Conservation (phyloP, 2,329 filamentous ascomycete species). For the Tolypocladium cylindrosporum region DNA sequence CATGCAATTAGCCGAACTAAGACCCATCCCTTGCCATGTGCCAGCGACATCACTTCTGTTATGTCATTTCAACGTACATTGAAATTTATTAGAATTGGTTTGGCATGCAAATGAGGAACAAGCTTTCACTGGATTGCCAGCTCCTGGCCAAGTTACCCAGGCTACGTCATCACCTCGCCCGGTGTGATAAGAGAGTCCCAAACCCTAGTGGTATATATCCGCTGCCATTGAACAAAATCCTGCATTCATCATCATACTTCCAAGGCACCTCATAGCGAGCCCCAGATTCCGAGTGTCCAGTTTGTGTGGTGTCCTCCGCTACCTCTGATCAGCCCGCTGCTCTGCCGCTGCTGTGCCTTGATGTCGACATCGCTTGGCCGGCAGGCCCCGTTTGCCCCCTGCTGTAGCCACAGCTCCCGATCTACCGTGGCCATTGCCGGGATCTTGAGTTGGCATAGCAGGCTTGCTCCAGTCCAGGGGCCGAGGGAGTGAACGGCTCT, state of each 20-base stretch:
- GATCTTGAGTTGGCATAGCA: constrained; percentile 58
- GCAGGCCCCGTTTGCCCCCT: constrained; percentile 54
- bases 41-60: neutral
- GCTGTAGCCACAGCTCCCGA: constrained; percentile 58
- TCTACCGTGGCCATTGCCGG: constrained; percentile 61
- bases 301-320: constrained; percentile 30
- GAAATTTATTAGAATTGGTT: neutral
- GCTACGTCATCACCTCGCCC: neutral
- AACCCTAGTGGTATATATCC: neutral
- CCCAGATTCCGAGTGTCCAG: constrained; percentile 57
- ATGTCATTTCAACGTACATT: neutral
- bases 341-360: constrained; percentile 51
- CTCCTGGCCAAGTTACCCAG: neutral
- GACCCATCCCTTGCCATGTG: neutral
- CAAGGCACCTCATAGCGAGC: constrained; percentile 27
- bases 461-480: constrained; percentile 63
- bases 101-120: neutral
- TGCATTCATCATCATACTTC: neutral
- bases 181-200: neutral
- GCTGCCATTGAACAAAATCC: neutral
- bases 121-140: neutral
- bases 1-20: constrained; percentile 21
- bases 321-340: constrained; percentile 35
- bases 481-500: constrained; percentile 61
- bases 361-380: constrained; percentile 49